Percentiles rank a stretch among this genome's conserved stretches.
Conservation (phyloP, 768 basidiomycete genomes). For the Lactifluus volemus region DNA sequence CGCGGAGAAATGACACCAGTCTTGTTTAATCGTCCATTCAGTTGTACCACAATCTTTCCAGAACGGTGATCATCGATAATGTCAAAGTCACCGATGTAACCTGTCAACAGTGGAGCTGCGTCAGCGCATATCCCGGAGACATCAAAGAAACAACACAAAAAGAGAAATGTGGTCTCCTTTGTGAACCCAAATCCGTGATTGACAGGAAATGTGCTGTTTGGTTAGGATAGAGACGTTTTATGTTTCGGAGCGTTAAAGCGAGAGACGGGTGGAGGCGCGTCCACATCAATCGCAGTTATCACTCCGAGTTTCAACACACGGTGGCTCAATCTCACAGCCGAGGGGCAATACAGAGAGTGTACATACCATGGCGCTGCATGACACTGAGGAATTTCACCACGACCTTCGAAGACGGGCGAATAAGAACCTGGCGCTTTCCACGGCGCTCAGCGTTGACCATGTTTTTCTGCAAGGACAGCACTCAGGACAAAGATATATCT, state of each 20-base stretch:
- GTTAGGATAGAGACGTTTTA: conserved; percentile 44
- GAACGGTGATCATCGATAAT: conserved; percentile 98
- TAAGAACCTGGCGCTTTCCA: conserved; percentile 98
- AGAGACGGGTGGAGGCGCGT: conserved; percentile 49
- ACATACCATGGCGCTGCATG: conserved; percentile 97
- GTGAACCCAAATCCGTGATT: conserved; percentile 45
- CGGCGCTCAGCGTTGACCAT: conserved; percentile 99
- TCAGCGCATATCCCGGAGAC: not conserved
- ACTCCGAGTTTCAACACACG: conserved; percentile 41
- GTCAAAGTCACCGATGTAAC: conserved; percentile 98
- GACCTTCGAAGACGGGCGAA: conserved; percentile 96
- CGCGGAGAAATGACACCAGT: conserved; percentile 99
- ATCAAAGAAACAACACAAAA: not conserved
- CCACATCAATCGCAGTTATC: conserved; percentile 81
- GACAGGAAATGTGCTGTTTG: conserved; percentile 43
- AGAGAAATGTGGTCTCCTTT: conserved; percentile 39
- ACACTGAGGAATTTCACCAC: conserved; percentile 95
- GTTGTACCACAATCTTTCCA: conserved; percentile 96
- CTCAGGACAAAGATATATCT: not conserved
- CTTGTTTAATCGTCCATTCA: conserved; percentile 98
- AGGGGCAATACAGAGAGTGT: not conserved
- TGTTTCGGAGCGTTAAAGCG: conserved; percentile 85
- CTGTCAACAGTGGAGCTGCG: conserved; percentile 30
- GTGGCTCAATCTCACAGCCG: not conserved
- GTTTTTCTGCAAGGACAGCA: conserved; percentile 60